A percentile compares a stretch with the other conserved stretches of the same genome.
These are phyloP conservation scores for Byssochlamys sp. DNA, from an alignment of 2,329 filamentous ascomycete genomes.

Conservation along the genomic window DNA sequence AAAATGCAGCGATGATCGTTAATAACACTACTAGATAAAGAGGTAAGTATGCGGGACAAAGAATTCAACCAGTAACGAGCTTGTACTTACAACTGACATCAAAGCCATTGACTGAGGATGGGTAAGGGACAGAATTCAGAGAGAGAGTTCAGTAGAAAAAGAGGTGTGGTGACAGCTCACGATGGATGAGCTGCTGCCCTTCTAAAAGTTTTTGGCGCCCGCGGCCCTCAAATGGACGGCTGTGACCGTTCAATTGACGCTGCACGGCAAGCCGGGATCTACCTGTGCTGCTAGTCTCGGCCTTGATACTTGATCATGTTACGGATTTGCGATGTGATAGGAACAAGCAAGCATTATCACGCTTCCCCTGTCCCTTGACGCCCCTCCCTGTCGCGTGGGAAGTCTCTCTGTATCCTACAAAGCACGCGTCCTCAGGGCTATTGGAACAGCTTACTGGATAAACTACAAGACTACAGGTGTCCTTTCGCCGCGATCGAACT, in stretches of 20 bases:
- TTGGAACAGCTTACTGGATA: neutral
- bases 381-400: neutral
- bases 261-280: neutral
- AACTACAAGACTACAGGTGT: neutral
- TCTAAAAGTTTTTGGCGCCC: slow-evolving; percentile 1
- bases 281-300: neutral
- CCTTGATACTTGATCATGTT: neutral
- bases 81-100: neutral
- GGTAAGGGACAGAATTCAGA: neutral
- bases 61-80: neutral
- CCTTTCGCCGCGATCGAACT: neutral
- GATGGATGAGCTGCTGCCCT: neutral
- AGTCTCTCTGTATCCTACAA: neutral
- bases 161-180: neutral
- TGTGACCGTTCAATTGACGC: neutral
- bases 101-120: neutral
- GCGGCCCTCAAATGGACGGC: slow-evolving; percentile 11
- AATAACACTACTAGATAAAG: neutral
- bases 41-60: neutral
- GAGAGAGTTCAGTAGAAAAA: neutral
- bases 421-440: neutral
- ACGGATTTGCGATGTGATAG: neutral
- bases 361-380: neutral
- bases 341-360: neutral
- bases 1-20: neutral